A percentile compares a stretch with the other conserved stretches of the same genome.
phyloP scores from a whole-genome alignment of 2,329 filamentous ascomycete species.

The Colletotrichum brevisporum region DNA sequence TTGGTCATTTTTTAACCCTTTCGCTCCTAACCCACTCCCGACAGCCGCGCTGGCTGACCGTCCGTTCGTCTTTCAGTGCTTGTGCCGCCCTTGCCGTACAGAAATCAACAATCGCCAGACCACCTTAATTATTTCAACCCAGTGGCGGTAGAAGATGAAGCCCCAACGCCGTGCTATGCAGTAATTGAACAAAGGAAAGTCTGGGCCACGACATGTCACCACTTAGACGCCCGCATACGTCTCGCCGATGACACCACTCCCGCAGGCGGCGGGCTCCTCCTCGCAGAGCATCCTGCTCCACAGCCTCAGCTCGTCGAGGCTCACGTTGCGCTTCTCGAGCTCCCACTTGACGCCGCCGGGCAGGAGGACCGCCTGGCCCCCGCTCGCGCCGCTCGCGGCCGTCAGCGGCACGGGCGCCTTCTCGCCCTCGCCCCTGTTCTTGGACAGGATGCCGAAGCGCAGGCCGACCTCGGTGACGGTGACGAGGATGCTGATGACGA shows the following conservation, averaged over 20 bases:
- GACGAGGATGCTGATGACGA: slow-evolving; percentile 90
- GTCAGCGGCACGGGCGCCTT: slow-evolving; percentile 20
- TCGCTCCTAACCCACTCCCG: not conserved
- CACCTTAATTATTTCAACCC: not conserved
- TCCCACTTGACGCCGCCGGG: slow-evolving; percentile 39
- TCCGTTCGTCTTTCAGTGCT: not conserved
- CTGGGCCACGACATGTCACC: not conserved
- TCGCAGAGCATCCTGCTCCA: slow-evolving; percentile 45
- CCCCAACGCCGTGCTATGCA: slow-evolving; percentile 38
- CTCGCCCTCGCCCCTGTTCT: slow-evolving; percentile 45
- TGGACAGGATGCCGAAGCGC: slow-evolving; percentile 81
- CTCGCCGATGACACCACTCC: slow-evolving; percentile 37
- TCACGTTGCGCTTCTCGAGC: slow-evolving; percentile 38
- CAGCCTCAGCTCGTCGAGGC: slow-evolving; percentile 42
- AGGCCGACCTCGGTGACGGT: slow-evolving; percentile 91
- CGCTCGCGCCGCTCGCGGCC: not conserved
- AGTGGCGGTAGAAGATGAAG: not conserved
- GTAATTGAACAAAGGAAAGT: slow-evolving; percentile 9
- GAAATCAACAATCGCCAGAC: not conserved
- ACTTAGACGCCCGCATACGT: slow-evolving; percentile 39
- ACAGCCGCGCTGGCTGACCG: not conserved
- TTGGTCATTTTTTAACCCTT: not conserved
- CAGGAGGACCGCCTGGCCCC: not conserved
- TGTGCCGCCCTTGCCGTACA: not conserved
- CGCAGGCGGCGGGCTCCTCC: slow-evolving; percentile 41